These are phyloP conservation scores for Auricularia sp. DNA, from an alignment of 768 basidiomycete species.

Conservation along the genomic window DNA sequence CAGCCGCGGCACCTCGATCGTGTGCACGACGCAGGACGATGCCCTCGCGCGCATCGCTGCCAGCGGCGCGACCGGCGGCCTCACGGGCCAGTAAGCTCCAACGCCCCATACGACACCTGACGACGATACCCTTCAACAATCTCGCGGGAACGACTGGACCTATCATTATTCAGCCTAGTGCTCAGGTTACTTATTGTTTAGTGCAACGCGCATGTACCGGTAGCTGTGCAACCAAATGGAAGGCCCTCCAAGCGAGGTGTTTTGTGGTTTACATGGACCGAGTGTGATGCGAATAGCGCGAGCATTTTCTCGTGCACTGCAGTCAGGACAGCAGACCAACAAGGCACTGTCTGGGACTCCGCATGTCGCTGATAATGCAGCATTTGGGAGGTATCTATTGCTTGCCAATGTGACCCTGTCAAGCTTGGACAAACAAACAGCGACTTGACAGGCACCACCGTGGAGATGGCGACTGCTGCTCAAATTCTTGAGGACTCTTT, in stretches of 20 bases:
- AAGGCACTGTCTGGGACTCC: too few relatives aligned
- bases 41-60: conserved; percentile 34
- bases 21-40: conserved; percentile 42
- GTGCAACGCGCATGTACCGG: background rate
- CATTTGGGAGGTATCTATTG: too few relatives aligned
- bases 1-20: conserved; percentile 37
- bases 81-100: conserved; percentile 19
- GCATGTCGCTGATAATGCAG: too few relatives aligned
- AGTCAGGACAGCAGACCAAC: too few relatives aligned
- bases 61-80: conserved; percentile 35
- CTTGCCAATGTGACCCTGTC: too few relatives aligned
- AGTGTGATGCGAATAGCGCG: too few relatives aligned
- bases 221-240: background rate
- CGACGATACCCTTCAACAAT: background rate
- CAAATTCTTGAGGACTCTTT: too few relatives aligned
- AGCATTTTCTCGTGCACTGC: too few relatives aligned
- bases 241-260: background rate
- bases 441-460: too few relatives aligned
- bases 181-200: background rate
- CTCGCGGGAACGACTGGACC: background rate
- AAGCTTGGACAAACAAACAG: too few relatives aligned
- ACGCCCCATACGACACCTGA: background rate
- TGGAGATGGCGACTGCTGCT: too few relatives aligned
- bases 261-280: background rate
- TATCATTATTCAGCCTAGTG: background rate